Evolutionary conservation across 306 rosid genomes (phyloP).

Genomic region (Adenanthera pavonina): DNA sequence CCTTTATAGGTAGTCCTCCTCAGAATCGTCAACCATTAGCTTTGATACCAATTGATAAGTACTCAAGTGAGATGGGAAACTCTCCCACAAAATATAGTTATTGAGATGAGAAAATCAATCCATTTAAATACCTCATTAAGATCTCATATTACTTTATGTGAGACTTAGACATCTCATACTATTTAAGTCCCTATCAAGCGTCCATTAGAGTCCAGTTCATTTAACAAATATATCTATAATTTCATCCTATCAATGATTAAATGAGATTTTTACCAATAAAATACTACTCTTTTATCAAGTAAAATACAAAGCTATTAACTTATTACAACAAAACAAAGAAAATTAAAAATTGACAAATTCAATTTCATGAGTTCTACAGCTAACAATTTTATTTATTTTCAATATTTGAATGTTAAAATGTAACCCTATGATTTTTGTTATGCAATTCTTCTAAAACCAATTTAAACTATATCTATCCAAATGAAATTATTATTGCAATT

Average conservation of each 20-base stretch:
- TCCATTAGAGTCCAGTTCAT: no score
- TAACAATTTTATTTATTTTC: not conserved
- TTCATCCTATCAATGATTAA: not conserved
- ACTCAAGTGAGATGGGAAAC: no score
- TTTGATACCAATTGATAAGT: no score
- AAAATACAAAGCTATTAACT: not conserved
- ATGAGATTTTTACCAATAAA: not conserved
- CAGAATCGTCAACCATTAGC: no score
- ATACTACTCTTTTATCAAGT: not conserved
- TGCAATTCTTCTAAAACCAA: conserved; percentile 12
- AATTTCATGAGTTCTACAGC: conserved; percentile 17
- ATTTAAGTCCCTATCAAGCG: no score
- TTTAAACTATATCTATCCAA: not conserved
- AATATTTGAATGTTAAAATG: conserved; percentile 17
- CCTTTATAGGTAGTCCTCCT: no score
- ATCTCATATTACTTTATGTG: no score
- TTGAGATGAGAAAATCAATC: no score
- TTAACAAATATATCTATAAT: no score
- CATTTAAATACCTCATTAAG: no score
- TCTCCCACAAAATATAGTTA: no score
- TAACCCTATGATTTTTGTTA: conserved; percentile 5
- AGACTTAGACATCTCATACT: no score
- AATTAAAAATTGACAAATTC: conserved; percentile 14
- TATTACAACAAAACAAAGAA: not conserved
- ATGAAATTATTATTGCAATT: not conserved